Conservation (phyloP, 2,329 filamentous ascomycete species). For the Lasiodiplodia sp. region DNA sequence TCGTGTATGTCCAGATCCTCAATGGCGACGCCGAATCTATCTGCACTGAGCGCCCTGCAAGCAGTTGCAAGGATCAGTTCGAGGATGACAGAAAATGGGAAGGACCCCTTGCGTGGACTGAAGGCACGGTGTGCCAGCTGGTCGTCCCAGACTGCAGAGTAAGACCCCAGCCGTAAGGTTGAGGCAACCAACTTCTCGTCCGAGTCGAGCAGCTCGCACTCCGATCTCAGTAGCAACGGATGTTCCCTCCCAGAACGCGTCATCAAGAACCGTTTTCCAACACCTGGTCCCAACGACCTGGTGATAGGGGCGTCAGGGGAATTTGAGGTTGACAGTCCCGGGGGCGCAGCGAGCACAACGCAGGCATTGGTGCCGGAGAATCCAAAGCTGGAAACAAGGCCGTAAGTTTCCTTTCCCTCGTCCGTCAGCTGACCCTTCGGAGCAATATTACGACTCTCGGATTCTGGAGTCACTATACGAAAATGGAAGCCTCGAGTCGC, state of each 20-base stretch:
- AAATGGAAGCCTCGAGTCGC: constrained; percentile 1
- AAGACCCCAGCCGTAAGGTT: background rate
- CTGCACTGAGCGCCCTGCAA: background rate
- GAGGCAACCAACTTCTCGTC: background rate
- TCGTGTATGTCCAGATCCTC: background rate
- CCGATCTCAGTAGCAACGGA: too few relatives aligned
- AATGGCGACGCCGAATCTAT: background rate
- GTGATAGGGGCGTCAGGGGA: too few relatives aligned
- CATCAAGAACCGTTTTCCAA: too few relatives aligned
- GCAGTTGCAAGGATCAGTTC: background rate
- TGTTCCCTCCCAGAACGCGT: too few relatives aligned
- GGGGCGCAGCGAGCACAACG: constrained; percentile 35
- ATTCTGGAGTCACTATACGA: background rate
- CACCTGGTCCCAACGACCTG: too few relatives aligned
- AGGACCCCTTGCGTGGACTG: background rate
- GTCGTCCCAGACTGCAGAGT: background rate
- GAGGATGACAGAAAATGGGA: background rate
- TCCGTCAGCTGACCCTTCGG: background rate
- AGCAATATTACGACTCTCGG: background rate
- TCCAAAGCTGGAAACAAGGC: constrained; percentile 31
- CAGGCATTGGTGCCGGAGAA: constrained; percentile 41
- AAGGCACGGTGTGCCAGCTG: background rate
- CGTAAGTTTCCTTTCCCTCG: background rate
- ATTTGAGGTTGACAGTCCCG: background rate
- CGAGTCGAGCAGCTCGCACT: background rate